Base-by-base conservation (phyloP, 495 filamentous ascomycete genomes). In the Lentithecium fluviatile region DNA sequence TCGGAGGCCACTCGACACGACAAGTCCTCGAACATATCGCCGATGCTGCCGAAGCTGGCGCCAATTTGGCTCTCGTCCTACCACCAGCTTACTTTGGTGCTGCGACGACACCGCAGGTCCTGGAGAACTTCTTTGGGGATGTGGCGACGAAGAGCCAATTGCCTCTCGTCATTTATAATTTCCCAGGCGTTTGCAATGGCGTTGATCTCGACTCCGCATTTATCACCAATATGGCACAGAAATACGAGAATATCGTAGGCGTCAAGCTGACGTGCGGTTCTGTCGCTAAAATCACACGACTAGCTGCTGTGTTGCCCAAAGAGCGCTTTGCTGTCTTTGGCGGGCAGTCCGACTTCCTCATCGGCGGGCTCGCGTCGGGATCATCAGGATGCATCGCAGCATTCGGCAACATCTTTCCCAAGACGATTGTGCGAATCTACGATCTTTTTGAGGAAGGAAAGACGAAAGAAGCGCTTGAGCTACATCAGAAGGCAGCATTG, bases 241-340 rank as follows among this genome's bases (percentile, higher is more conserved):
- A 66, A 13, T 75, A 83, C 40, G 61, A 71, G 5, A 83, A 82
- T 40, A 77, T 84, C 24, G 81, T 83, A 2, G 87, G 87, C 34
- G 81, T 85, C 3, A 89, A 90, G 66, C 67, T 90, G 37, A 88
- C 85, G 19, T 89, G 85, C 65, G 87, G 82, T 1, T 82, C 78
- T 42, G 85, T 88, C 32, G 87, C 82, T 32, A 89, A 90, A 63
- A 81, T 84, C 64, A 81, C 80, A 2, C 73, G 82, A 7, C 65
- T 85, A 0, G 70, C 83, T 1, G 82, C 78, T 32, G 77, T 77
- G n/a, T 78, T 88, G 48, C 66, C 73, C 0, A 57, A 73, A 0
- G 75, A 78, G 4, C 70, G 75, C 6, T 89, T 90, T 65, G 79
- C 82, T 0, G 78, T 83, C 3, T 88, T 83, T 70, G 84, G 84